Percentiles rank a stretch among this genome's conserved stretches.
Evolutionary conservation across 768 basidiomycete genomes (phyloP).

Genomic region (Russula dissimulans): DNA sequence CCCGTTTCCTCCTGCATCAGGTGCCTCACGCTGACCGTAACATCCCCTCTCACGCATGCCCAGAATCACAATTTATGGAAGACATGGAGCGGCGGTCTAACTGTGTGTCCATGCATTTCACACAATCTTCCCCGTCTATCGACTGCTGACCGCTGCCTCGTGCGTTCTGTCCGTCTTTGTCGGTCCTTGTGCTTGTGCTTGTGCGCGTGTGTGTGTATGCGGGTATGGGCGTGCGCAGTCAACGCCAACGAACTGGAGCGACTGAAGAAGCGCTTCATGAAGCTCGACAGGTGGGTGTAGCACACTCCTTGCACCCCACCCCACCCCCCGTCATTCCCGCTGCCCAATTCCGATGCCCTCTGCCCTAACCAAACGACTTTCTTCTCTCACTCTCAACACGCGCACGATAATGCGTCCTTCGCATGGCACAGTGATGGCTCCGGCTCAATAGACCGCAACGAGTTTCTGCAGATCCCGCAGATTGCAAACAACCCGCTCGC

Average conservation of each 20-base stretch:
- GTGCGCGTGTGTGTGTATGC: background rate
- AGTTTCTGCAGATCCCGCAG: slow-evolving; percentile 97
- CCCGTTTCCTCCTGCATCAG: background rate
- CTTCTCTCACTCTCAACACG: background rate
- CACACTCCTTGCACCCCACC: too few species aligned
- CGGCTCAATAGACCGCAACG: slow-evolving; percentile 96
- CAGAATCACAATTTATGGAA: slow-evolving; percentile 92
- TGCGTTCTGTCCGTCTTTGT: background rate
- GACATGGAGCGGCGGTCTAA: slow-evolving; percentile 97
- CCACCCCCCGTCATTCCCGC: slow-evolving; percentile 12
- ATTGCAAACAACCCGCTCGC: slow-evolving; percentile 97
- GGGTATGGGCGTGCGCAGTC: slow-evolving; percentile 42
- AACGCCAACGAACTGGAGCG: slow-evolving; percentile 89
- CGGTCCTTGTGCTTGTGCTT: background rate
- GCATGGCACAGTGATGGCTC: slow-evolving; percentile 67
- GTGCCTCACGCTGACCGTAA: background rate
- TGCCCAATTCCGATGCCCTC: background rate
- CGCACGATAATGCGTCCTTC: background rate
- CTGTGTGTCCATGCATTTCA: slow-evolving; percentile 49
- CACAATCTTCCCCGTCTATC: background rate
- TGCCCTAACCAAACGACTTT: background rate
- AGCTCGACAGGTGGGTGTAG: slow-evolving; percentile 71
- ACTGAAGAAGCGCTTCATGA: slow-evolving; percentile 99
- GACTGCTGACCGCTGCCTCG: background rate
- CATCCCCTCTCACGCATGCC: background rate